These are phyloP conservation scores for Acanthamoeba healyi DNA, from an alignment of 208 protist genomes.

Conservation along the genomic window DNA sequence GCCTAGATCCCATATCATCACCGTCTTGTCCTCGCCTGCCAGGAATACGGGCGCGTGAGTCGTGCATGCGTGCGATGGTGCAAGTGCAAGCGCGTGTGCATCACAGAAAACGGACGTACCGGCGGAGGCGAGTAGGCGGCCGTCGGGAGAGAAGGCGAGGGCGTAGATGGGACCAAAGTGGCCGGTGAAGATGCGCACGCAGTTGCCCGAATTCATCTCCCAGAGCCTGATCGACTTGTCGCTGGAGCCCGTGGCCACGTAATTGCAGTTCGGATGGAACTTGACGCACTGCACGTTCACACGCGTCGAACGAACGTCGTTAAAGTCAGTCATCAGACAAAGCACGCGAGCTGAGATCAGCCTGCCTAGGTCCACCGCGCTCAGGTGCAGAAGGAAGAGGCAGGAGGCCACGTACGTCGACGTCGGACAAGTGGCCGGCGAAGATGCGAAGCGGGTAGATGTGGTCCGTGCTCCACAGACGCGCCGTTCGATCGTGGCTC, in stretches of 20 bases:
- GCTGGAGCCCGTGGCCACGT: conserved; percentile 90
- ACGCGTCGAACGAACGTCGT: too few relatives aligned
- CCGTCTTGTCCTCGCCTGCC: conserved; percentile 63
- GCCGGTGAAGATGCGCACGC: conserved; percentile 90
- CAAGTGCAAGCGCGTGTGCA: too few relatives aligned
- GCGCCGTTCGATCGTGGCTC: conserved; percentile 90
- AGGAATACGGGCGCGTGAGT: conserved; percentile 9
- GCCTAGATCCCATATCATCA: conserved; percentile 81
- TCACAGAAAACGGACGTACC: not conserved
- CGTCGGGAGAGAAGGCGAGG: conserved; percentile 88
- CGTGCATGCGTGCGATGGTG: not conserved
- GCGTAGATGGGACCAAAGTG: conserved; percentile 85
- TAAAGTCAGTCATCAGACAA: too few relatives aligned
- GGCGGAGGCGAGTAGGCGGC: conserved; percentile 74
- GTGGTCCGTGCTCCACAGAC: conserved; percentile 91
- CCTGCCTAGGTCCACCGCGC: too few relatives aligned
- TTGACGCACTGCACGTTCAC: conserved; percentile 84
- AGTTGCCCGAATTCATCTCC: conserved; percentile 89
- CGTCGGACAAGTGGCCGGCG: conserved; percentile 91
- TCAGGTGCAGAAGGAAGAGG: too few relatives aligned
- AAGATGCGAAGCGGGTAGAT: conserved; percentile 89
- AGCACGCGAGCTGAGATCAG: too few relatives aligned
- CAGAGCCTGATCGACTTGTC: conserved; percentile 90
- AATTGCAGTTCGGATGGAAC: conserved; percentile 93
- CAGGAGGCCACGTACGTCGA: conserved; percentile 82